phyloP scores from a whole-genome alignment of 2,329 filamentous ascomycete genomes.

The Mariannaea sp. region DNA sequence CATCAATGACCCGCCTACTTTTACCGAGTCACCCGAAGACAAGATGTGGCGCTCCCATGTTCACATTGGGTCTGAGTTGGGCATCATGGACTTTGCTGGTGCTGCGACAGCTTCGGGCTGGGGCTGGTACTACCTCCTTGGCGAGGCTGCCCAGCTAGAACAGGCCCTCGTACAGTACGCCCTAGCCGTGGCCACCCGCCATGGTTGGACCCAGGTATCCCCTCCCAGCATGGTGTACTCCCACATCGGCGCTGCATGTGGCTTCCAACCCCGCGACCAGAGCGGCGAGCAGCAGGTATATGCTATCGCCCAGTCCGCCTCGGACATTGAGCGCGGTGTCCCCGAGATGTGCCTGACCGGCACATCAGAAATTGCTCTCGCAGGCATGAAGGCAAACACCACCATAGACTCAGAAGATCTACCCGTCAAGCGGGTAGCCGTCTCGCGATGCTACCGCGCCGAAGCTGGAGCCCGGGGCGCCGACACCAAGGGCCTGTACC shows the following conservation, averaged over 20 bases:
- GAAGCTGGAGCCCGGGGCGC: constrained; percentile 90
- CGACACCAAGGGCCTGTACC: constrained; percentile 92
- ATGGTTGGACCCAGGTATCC: constrained; percentile 79
- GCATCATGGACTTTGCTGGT: constrained; percentile 85
- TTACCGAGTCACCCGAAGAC: constrained; percentile 36
- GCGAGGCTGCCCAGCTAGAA: constrained; percentile 90
- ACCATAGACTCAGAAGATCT: constrained; percentile 68
- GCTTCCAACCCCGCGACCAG: constrained; percentile 90
- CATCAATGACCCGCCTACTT: constrained; percentile 72
- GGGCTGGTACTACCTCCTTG: constrained; percentile 98
- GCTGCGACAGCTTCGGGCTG: constrained; percentile 85
- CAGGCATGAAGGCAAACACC: constrained; percentile 82
- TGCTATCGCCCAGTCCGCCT: constrained; percentile 68
- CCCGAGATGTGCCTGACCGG: constrained; percentile 79
- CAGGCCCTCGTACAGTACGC: constrained; percentile 91
- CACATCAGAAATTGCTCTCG: constrained; percentile 93
- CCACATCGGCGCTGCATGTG: constrained; percentile 88
- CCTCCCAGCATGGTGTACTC: constrained; percentile 91
- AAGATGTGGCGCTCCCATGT: constrained; percentile 74
- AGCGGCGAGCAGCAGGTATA: constrained; percentile 94
- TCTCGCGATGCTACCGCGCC: constrained; percentile 92
- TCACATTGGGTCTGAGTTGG: constrained; percentile 83
- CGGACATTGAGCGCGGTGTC: constrained; percentile 64
- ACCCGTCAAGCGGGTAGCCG: constrained; percentile 79
- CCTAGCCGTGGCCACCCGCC: constrained; percentile 69